Base-by-base conservation (phyloP, 169 alveolate genomes). In the Eimeria necatrix region DNA sequence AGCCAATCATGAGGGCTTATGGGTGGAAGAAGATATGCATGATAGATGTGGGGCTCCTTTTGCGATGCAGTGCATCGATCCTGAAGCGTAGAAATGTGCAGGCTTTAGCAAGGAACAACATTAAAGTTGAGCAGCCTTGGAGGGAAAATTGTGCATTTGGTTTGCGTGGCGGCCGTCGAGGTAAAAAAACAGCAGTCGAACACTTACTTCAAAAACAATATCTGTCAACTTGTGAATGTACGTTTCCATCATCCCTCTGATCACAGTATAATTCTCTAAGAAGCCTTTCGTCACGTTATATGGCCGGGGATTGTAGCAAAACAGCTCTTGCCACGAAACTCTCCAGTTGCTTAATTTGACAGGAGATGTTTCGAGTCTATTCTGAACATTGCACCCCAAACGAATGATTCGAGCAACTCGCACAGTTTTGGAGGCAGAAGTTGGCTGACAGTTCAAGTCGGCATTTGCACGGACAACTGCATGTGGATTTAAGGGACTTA, bases 251-350 rank as follows among this genome's bases (percentile, higher is more conserved):
- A 24, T 53, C 16, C 76, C 85, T 22, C 95, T 53, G 22, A 93
- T 93, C 26, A 81, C 95, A 14, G 85, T 51, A 73, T 93, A 93
- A 74, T 93, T 93, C 24, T 61, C 95, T n/a, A 61, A 7, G 51
- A 93, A 93, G 14, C 9, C 70, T 22, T 68, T 20, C 2, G 95
- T 93, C 46, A 53, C 53, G 24, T 53, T 51, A 56, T 93, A 93
- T 26, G 88, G 51, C 5, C 95, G 76, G 12, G 95, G 95, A 48
- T 93, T 93, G 93, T 93, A 93, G 93, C 95, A 93, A 56, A 93
- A 74, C 12, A 93, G 24, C 49, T 93, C 95, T 61, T 93, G 95
- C 95, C 95, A 93, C 6, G 95, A 93, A 4, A 76, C 78, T 12
- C 86, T 10, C 95, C 95, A 93, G 83, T 93, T 93, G 18, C 73